Base-by-base conservation (phyloP, 2,329 filamentous ascomycete genomes). In the Aspergillus jensenii region DNA sequence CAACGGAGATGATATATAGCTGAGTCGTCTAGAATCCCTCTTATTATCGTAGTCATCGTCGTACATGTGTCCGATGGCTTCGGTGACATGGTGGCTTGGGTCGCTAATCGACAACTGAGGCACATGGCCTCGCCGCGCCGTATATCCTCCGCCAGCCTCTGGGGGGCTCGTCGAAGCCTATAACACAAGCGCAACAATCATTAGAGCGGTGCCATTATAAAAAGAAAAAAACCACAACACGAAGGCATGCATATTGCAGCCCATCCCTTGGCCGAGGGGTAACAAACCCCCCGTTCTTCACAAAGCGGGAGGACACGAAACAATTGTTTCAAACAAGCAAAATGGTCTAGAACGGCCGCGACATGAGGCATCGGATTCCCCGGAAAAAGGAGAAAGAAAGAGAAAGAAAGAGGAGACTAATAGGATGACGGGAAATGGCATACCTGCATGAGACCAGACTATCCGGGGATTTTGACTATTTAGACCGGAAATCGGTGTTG, bases 11-110 rank as follows among this genome's bases (percentile, higher is more conserved):
- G 78, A 82, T 65, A 93, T 81, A 76, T 91, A 95, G 78, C 90
- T 93, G 67, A 93, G 76, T 37, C 90, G 90, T 46, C 89, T 86
- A 41, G 81, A 84, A 65, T 85, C 83, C 67, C 80, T 78, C 65
- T 76, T 80, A 67, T 76, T 80, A 67, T 82, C 77, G 67, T 90
- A 85, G 65, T 87, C 85, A 70, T 91, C 89, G 68, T 90, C 90
- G 76, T 97, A 96, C 76, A 96, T 85, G 68, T 92, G 92, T 52
- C 91, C 91, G 75, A 96, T 96, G 59, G 91, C 90, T 75, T 96
- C 93, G 56, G 92, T 96, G 72, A 96, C 91, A 84, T 96, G 93
- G 78, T 96, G 91, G 77, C 84, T 91, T 60, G 93, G 90, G 77
- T 96, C 92, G 74, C 90, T 95, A 74, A 96, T 88, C 66, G 84